A percentile compares a stretch with the other conserved stretches of the same genome.
phyloP scores from a whole-genome alignment of 352 stramenopile species.

The Phytophthora rubi region DNA sequence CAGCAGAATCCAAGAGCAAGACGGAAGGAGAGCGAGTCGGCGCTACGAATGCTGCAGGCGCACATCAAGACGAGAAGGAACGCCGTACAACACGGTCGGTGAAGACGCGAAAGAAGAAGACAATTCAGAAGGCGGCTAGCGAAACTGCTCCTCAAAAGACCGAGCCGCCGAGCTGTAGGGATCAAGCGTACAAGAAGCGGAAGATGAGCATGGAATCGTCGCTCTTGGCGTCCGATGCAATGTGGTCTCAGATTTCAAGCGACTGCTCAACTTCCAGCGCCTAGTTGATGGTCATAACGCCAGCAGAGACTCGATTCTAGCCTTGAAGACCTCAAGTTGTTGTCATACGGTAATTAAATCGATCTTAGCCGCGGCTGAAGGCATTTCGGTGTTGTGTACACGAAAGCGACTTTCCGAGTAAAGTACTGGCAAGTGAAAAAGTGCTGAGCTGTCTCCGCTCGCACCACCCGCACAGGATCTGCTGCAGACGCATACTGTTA shows the following conservation, averaged over 20 bases:
- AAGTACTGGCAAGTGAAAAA: too few species aligned
- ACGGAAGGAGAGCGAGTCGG: not conserved
- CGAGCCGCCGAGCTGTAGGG: slow-evolving; percentile 10
- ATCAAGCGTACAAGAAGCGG: slow-evolving; percentile 38
- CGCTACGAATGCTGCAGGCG: not conserved
- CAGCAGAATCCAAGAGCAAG: slow-evolving; percentile 18
- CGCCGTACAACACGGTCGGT: slow-evolving; percentile 4
- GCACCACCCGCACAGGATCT: too few species aligned
- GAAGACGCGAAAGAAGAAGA: slow-evolving; percentile 24
- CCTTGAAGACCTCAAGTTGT: too few species aligned
- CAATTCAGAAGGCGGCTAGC: slow-evolving; percentile 11
- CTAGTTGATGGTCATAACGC: not conserved
- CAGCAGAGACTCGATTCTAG: not conserved
- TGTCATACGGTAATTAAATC: too few species aligned
- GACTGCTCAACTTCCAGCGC: slow-evolving; percentile 45
- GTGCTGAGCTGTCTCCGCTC: too few species aligned
- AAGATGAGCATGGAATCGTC: slow-evolving; percentile 77
- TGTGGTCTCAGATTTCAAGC: slow-evolving; percentile 72
- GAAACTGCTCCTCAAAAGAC: not conserved
- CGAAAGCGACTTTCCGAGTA: too few species aligned
- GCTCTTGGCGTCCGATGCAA: slow-evolving; percentile 61
- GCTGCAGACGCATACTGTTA: too few species aligned
- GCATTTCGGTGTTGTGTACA: not conserved
- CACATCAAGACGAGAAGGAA: not conserved
- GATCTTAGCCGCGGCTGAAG: not conserved